Evolutionary conservation across 352 stramenopile genomes (phyloP), one percentile per base, ranked within the genome.

Genomic region (Phytopythium montanum): DNA sequence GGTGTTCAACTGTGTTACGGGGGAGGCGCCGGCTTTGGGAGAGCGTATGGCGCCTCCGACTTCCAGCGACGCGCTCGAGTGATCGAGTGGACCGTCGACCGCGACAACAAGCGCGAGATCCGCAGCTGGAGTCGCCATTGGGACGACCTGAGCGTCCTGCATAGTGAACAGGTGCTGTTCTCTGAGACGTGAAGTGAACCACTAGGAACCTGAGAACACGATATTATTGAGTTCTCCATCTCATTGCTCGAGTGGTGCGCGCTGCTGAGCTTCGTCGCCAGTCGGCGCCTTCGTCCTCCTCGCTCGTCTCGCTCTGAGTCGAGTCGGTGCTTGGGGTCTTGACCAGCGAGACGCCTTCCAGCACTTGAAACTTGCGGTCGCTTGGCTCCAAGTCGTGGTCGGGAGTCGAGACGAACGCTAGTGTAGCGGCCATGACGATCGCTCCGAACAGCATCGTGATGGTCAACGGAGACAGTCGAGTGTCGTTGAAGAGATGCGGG

Each of bases 1-100:
- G 65, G 68, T 16, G 46, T 88, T 48, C 78, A 85, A 31, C 60
- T 85, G 2, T 87, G 76, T 56, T 87, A 87, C 45, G 75, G 79
- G 25, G 75, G 79, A 13, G 76, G 72, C 29, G 70, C 72, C 45
- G 77, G 76, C 21, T 69, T 81, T 16, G 72, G 75, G 10, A 38
- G 53, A 41, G 72, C 72, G 1, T 84, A 81, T 19, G 67, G 69
- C 25, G 51, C 59, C 3, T 31, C 26, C 4, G 44, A 61, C 21
- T 75, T 81, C 29, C 34, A 62, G 12, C 70, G 75, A 0, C 69
- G 75, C 23, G 66, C 72, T 29, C 59, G 75, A 21, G 75, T 81
- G 6, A 75, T 81, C 25, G 71, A 83, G 52, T 83, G 74, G 71
- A 76, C 48, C 5, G 58, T 74, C 21, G 63, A 75, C 41, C 26